Evolutionary conservation across 768 basidiomycete genomes (phyloP), one percentile per base, ranked within the genome.

Genomic region (Panus rudis): DNA sequence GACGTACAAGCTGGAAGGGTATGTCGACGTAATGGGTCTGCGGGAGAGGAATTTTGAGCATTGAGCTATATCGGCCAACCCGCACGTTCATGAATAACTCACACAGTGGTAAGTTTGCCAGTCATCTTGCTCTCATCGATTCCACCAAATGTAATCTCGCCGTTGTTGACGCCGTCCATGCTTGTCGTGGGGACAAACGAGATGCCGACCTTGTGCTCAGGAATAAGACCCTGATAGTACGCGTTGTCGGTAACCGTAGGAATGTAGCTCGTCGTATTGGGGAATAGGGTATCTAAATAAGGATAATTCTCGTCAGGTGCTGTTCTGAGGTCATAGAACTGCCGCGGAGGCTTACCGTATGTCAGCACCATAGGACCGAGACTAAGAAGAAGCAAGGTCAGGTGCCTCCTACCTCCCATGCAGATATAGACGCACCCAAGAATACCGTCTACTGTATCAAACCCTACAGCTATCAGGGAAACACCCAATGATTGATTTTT

Each of bases 1-100:
- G 66, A 68, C 72, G 50, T 68, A 72, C 43, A 62, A 39, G 26
- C 57, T 63, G 2, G 72, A 71, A 13, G 71, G 71, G 11, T 60
- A 57, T 4, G 67, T 67, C 24, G 42, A 37, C n/a, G 71, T 73
- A 39, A 68, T 63, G 2, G 63, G 64, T 3, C 48, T 45, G 32
- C 13, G 40, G 17, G 10, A 39, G n/a, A 8, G 7, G n/a, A 7
- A 45, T 24, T 19, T 26, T 6, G 20, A 5, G 19, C 38, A 40
- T 14, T 40, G 14, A 13, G 14, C 7, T 21, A 23, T 12, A 19
- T 12, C 8, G 16, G 27, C n/a, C n/a, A 23, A 28, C 13, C 11
- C 21, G 19, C 22, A n/a, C 44, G 43, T 13, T n/a, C 24, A 22
- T 41, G 45, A 42, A 34, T 14, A 11, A 57, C 47, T 37, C 39